Evolutionary conservation across 805 yeast genomes (phyloP).

Genomic region (Kuraishia borneana): DNA sequence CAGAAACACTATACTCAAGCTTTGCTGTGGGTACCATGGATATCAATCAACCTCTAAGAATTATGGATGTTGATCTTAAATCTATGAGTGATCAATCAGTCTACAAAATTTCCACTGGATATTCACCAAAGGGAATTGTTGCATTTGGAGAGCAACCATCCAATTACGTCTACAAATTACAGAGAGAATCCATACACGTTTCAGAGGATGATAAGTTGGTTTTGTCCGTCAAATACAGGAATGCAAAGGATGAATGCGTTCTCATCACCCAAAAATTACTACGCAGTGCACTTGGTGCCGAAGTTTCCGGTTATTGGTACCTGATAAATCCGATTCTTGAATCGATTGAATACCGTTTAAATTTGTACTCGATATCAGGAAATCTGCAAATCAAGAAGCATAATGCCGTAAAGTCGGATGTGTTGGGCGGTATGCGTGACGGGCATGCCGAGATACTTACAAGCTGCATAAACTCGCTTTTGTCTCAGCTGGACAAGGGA

Average conservation of each 20-base stretch:
- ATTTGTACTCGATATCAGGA: slow-evolving; percentile 15
- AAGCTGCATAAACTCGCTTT: slow-evolving; percentile 5
- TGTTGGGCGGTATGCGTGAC: no score
- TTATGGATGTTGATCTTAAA: slow-evolving; percentile 20
- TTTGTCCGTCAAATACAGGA: slow-evolving; percentile 33
- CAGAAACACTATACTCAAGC: slow-evolving; percentile 45
- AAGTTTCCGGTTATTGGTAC: slow-evolving; percentile 8
- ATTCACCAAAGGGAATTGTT: slow-evolving; percentile 24
- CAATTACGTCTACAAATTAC: slow-evolving; percentile 46
- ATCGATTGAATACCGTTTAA: slow-evolving; percentile 12
- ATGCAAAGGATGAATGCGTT: slow-evolving; percentile 32
- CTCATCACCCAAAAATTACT: slow-evolving; percentile 13
- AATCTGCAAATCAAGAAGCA: background rate
- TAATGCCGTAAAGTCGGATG: no score
- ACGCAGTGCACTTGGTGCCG: slow-evolving; percentile 4
- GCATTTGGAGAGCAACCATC: slow-evolving; percentile 67
- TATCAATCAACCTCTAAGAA: slow-evolving; percentile 38
- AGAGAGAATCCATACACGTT: slow-evolving; percentile 9
- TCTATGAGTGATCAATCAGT: slow-evolving; percentile 19
- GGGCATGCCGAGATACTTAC: slow-evolving; percentile 4
- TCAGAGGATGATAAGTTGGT: slow-evolving; percentile 17
- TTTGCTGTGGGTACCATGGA: slow-evolving; percentile 58
- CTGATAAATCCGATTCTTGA: slow-evolving; percentile 12
- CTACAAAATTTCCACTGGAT: slow-evolving; percentile 18
- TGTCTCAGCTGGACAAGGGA: slow-evolving; percentile 1